Base-by-base conservation (phyloP, 2,329 filamentous ascomycete species). In the Fusarium circinatum region DNA sequence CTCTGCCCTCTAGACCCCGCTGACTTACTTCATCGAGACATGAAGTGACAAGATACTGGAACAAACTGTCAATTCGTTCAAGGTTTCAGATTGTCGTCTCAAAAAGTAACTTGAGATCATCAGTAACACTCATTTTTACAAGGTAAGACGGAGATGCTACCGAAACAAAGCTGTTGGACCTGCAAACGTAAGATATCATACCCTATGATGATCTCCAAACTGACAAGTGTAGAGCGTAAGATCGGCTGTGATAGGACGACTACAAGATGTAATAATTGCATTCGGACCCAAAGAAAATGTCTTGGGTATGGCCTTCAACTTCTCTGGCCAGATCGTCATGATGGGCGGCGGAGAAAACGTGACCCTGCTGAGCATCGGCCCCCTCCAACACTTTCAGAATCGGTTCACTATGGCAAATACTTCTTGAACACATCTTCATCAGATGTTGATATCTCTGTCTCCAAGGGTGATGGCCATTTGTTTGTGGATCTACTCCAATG, bases 331-430 rank as follows among this genome's bases (percentile, higher is more conserved):
- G 57, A 60, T 60, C 47, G 2, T 22, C 17, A 54, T 17, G 57
- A 60, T 60, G 57, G 47, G 12, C 49, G 57, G 14, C 47, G 57
- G 6, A 60, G 57, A 39, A 55, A 55, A 34, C 36, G 47, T 10
- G 47, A 55, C 6, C 57, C 47, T 20, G 15, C 10, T 30, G 24
- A 38, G 13, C 10, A 60, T 55, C 18, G n/a, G 3, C 57, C 57
- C 6, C 28, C 36, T 12, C 15, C 15, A 18, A 26, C 5, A 14
- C 22, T 12, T 8, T 26, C n/a, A 34, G 4, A 24, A 4, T 15
- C 36, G 5, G 13, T 15, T n/a, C 26, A 55, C 10, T 60, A 34
- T n/a, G 57, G 28, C 20, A 32, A 41, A n/a, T 60, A 26, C n/a
- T 60, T 60, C n/a, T 24, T 60, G 12, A 55, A 60, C n/a, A 60